Conservation (phyloP, 1,284 basidiomycete genomes). For the Sphagnurus paluster region DNA sequence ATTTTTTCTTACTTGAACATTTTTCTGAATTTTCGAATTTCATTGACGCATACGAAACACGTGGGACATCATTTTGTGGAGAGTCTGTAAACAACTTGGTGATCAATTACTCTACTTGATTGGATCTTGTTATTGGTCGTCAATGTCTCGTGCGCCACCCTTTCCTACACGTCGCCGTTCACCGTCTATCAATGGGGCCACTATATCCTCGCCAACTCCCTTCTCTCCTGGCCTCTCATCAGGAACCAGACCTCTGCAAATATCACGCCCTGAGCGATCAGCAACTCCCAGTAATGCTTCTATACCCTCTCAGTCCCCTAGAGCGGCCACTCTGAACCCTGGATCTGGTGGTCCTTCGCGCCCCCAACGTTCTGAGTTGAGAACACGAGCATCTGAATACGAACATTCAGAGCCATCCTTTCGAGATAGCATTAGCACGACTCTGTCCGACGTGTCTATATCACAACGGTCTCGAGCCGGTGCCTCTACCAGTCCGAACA, state of each 20-base stretch:
- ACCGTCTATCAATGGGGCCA: constrained; percentile 34
- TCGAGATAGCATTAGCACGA: constrained; percentile 41
- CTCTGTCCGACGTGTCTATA: constrained; percentile 39
- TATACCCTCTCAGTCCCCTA: constrained; percentile 32
- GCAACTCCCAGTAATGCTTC: constrained; percentile 42
- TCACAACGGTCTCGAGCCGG: constrained; percentile 26
- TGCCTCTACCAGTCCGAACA: constrained; percentile 23
- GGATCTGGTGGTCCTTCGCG: constrained; percentile 50
- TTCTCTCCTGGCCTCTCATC: constrained; percentile 32
- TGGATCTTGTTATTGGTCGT: constrained; percentile 10
- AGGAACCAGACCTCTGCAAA: constrained; percentile 52
- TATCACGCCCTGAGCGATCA: constrained; percentile 45
- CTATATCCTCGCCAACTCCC: constrained; percentile 28
- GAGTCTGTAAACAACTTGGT: neutral
- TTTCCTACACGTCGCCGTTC: constrained; percentile 49
- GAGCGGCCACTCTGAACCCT: constrained; percentile 32
- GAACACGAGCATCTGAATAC: constrained; percentile 46
- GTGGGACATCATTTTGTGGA: too few relatives aligned
- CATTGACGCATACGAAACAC: too few relatives aligned
- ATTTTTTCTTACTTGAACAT: too few relatives aligned
- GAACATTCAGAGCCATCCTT: constrained; percentile 42
- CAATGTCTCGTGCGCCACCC: constrained; percentile 58
- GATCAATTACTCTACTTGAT: neutral
- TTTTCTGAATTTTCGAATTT: too few relatives aligned
- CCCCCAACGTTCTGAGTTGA: constrained; percentile 57